Evolutionary conservation across 2,329 filamentous ascomycete genomes (phyloP).

Genomic region (Aspergillus brasiliensis): DNA sequence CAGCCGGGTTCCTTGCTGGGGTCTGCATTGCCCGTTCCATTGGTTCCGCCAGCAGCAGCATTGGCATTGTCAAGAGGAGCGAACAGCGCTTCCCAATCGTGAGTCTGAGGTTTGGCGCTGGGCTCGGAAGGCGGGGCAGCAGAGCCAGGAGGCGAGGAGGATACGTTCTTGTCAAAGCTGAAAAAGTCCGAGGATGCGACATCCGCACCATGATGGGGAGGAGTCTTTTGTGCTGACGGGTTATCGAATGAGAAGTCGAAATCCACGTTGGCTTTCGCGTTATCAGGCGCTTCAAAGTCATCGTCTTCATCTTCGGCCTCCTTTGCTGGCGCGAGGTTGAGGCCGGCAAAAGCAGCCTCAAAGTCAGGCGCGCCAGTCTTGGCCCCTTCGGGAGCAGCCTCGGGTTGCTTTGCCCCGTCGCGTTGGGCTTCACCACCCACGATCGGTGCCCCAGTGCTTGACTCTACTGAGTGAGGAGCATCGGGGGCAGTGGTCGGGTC

Average conservation of each 20-base stretch:
- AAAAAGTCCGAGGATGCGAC: slow-evolving; percentile 42
- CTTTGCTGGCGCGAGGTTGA: slow-evolving; percentile 48
- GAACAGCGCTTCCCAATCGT: slow-evolving; percentile 97
- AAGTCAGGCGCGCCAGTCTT: slow-evolving; percentile 46
- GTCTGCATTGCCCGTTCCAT: slow-evolving; percentile 14
- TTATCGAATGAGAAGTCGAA: slow-evolving; percentile 53
- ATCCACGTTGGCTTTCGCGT: slow-evolving; percentile 36
- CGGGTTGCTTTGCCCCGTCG: slow-evolving; percentile 9
- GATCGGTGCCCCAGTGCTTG: slow-evolving; percentile 39
- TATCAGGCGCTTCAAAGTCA: slow-evolving; percentile 34
- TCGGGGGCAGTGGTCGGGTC: slow-evolving; percentile 44
- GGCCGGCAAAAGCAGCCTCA: slow-evolving; percentile 49
- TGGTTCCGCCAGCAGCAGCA: slow-evolving; percentile 22
- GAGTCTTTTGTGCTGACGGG: slow-evolving; percentile 34
- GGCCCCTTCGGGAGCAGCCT: slow-evolving; percentile 19
- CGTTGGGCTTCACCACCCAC: slow-evolving; percentile 38
- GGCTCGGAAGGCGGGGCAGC: slow-evolving; percentile 43
- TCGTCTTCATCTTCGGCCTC: slow-evolving; percentile 64
- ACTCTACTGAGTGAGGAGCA: slow-evolving; percentile 43
- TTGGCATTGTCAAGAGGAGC: slow-evolving; percentile 66
- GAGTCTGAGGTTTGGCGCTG: slow-evolving; percentile 48
- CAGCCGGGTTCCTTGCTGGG: slow-evolving; percentile 55
- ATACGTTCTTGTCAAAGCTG: slow-evolving; percentile 37
- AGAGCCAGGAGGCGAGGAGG: slow-evolving; percentile 41
- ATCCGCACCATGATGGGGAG: slow-evolving; percentile 22